Evolutionary conservation across 768 basidiomycete genomes (phyloP), one percentile per base, ranked within the genome.

Genomic region (Megacollybia marginata): DNA sequence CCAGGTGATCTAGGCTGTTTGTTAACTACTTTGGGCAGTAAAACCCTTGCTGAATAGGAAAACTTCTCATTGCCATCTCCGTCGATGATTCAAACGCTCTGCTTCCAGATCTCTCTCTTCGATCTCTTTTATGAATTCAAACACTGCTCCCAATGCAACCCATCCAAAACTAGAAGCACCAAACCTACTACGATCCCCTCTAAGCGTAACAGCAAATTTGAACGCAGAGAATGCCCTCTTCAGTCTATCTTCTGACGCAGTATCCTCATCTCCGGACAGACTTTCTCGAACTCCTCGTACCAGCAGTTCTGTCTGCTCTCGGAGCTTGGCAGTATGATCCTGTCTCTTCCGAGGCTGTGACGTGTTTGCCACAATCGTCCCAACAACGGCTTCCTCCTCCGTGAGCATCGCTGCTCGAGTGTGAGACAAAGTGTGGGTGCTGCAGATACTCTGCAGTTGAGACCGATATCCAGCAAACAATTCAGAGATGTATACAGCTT

Each of bases 321-420:
- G 69, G 49, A 86, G 56, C 47, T 71, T 72, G 1, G 78, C 66
- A 56, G 82, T 83, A 35, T 70, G 58, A 34, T 83, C 76, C 51
- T 64, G 71, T 18, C 82, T 69, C 51, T 66, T 70, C 9, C 79
- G 69, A 11, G 75, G 73, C 55, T 85, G 80, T 0, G 80, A 76
- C 11, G 71, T 78, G 51, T 82, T 81, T 16, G 82, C 80, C 0
- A 76, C 67, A 51, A 86, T 86, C 0, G 83, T 84, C 0, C 85
- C 85, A n/a, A 85, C 61, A 2, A 82, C 63, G 0, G 75, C 80
- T 59, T 85, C 85, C 57, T 79, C 82, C 56, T 86, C 83, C 10
- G 75, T 75, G 2, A 85, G 64, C 47, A 68, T 65, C 1, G 69
- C 65, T 4, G 61, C 64, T 28, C 66, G 69, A 13, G 59, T 55